A percentile compares a stretch with the other conserved stretches of the same genome.
phyloP scores from a whole-genome alignment of 495 filamentous ascomycete species.

The Trichoderma asperelloides region DNA sequence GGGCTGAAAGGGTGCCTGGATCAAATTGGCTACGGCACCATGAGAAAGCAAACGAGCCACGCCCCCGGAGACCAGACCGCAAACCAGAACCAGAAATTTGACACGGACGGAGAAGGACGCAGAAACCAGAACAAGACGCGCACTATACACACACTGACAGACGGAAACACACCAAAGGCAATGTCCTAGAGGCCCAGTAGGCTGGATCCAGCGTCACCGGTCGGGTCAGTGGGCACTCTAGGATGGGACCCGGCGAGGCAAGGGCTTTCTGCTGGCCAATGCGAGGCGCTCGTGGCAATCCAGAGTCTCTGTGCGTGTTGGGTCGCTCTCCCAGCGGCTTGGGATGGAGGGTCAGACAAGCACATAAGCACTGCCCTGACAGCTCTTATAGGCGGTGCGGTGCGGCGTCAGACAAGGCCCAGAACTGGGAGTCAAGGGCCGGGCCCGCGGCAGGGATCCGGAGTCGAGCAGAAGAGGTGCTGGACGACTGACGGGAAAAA shows the following conservation, averaged over 20 bases:
- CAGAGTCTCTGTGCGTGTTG: background rate
- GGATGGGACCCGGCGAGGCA: background rate
- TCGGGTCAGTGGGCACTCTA: background rate
- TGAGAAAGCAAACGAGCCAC: background rate
- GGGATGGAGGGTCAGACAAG: slow-evolving; percentile 7
- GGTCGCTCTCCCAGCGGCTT: slow-evolving; percentile 2
- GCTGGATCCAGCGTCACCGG: slow-evolving; percentile 1
- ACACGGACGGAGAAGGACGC: background rate
- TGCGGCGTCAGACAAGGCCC: background rate
- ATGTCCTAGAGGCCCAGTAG: background rate
- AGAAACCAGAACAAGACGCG: background rate
- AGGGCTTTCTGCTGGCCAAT: background rate
- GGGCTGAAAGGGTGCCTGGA: background rate
- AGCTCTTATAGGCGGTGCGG: background rate
- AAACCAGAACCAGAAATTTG: background rate
- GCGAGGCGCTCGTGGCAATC: background rate
- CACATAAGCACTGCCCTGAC: slow-evolving; percentile 3
- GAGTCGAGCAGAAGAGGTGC: no score
- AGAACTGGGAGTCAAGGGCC: background rate
- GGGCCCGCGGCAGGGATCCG: background rate
- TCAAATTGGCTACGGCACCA: background rate
- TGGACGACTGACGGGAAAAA: no score
- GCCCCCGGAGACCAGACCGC: background rate
- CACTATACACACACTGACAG: background rate
- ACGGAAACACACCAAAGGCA: background rate